These are phyloP conservation scores for Fusarium sp. DNA, from an alignment of 2,329 filamentous ascomycete genomes.

Conservation along the genomic window DNA sequence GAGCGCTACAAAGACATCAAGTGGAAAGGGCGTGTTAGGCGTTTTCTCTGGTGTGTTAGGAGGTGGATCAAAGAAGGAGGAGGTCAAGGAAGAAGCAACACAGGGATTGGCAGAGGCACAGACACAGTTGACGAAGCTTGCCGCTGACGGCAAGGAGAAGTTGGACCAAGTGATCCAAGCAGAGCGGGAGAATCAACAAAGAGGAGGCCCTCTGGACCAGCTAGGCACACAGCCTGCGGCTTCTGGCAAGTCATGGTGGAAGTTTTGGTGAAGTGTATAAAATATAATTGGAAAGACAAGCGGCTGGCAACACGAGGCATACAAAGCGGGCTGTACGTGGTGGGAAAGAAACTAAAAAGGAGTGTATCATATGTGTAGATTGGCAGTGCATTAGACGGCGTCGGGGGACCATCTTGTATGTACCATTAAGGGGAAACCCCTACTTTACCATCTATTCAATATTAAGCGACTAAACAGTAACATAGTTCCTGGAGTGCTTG, in stretches of 20 bases:
- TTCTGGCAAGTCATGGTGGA: slow-evolving; percentile 65
- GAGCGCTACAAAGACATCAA: slow-evolving; percentile 32
- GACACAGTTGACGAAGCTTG: slow-evolving; percentile 11
- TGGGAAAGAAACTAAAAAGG: slow-evolving; percentile 32
- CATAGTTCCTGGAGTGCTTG: background rate
- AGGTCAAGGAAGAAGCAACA: slow-evolving; percentile 21
- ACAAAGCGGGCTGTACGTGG: slow-evolving; percentile 36
- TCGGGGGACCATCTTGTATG: slow-evolving; percentile 53
- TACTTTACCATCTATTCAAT: slow-evolving; percentile 48
- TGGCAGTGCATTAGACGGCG: slow-evolving; percentile 60
- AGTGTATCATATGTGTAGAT: slow-evolving; percentile 59
- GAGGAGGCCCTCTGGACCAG: slow-evolving; percentile 63
- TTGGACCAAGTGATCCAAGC: slow-evolving; percentile 55
- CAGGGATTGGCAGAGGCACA: slow-evolving; percentile 32
- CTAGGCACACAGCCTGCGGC: slow-evolving; percentile 54
- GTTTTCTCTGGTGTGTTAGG: slow-evolving; percentile 49
- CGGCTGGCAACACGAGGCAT: slow-evolving; percentile 8
- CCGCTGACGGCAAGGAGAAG: slow-evolving; percentile 54
- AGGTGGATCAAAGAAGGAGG: slow-evolving; percentile 40
- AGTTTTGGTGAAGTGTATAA: slow-evolving; percentile 51
- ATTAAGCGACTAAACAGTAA: slow-evolving; percentile 42
- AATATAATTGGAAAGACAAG: slow-evolving; percentile 37
- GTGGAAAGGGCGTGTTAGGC: slow-evolving; percentile 53
- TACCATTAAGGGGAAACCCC: slow-evolving; percentile 48
- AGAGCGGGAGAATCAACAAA: slow-evolving; percentile 63